These are phyloP conservation scores for Cystofilobasidium bisporidii DNA, from an alignment of 768 basidiomycete genomes.

Conservation along the genomic window DNA sequence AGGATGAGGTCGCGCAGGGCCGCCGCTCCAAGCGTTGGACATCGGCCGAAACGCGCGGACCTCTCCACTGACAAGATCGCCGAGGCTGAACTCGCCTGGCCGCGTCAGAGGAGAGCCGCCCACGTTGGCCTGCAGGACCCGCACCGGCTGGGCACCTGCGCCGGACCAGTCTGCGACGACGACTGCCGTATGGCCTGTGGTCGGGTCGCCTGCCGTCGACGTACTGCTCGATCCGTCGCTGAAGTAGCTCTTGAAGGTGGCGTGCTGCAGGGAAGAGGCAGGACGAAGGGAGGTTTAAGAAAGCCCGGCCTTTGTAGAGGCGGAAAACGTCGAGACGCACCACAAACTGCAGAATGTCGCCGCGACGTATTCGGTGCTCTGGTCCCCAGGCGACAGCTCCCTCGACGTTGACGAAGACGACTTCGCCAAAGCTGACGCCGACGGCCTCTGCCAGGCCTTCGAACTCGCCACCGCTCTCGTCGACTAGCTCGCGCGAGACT, in stretches of 20 bases:
- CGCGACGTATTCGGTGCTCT: slow-evolving; percentile 6
- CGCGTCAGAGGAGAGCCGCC: neutral
- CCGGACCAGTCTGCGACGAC: slow-evolving; percentile 10
- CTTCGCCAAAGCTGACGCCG: slow-evolving; percentile 8
- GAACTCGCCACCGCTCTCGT: slow-evolving; percentile 1
- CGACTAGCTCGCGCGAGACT: neutral
- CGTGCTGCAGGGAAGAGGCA: too few relatives aligned
- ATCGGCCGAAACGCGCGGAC: slow-evolving; percentile 15
- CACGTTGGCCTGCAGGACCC: slow-evolving; percentile 11
- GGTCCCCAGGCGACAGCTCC: neutral
- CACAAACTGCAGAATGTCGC: slow-evolving; percentile 20
- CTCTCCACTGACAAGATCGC: slow-evolving; percentile 13
- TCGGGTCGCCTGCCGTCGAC: slow-evolving; percentile 2
- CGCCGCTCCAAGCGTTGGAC: slow-evolving; percentile 7
- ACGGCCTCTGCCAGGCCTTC: slow-evolving; percentile 8
- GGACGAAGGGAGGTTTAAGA: too few relatives aligned
- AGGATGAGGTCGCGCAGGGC: neutral
- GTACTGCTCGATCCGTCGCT: slow-evolving; percentile 4
- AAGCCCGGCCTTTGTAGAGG: too few relatives aligned
- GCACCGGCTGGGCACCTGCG: neutral
- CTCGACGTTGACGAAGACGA: slow-evolving; percentile 8
- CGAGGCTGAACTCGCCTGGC: neutral
- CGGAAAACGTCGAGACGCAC: too few relatives aligned
- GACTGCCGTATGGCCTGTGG: slow-evolving; percentile 3
- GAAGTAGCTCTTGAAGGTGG: slow-evolving; percentile 11